Percentiles rank a stretch among this genome's conserved stretches.
Evolutionary conservation across 2,329 filamentous ascomycete genomes (phyloP).

Genomic region (Diaporthe amygdali): DNA sequence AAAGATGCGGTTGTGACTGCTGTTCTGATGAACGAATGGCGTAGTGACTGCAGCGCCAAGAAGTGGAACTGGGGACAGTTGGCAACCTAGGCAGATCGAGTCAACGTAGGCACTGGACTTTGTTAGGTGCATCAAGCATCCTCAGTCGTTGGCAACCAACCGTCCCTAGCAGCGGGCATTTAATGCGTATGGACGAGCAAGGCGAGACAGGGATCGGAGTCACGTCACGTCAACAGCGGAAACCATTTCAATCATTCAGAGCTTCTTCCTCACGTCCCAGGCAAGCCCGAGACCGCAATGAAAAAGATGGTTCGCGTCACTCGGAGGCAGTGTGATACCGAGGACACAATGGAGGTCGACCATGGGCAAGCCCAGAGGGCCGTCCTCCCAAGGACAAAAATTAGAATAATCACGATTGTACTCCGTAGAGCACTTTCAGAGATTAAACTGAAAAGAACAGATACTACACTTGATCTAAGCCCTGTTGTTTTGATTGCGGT

Average conservation of each 20-base stretch:
- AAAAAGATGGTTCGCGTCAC: slow-evolving; percentile 67
- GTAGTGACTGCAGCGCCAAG: background rate
- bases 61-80: background rate
- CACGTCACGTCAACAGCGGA: too few species aligned
- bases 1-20: background rate
- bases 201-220: too few species aligned
- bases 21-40: background rate
- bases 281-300: slow-evolving; percentile 59
- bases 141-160: too few species aligned
- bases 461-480: slow-evolving; percentile 79
- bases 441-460: slow-evolving; percentile 86
- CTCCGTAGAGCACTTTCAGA: slow-evolving; percentile 72
- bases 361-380: slow-evolving; percentile 74
- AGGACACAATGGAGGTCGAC: slow-evolving; percentile 67
- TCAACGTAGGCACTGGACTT: background rate
- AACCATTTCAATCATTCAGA: too few species aligned
- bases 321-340: slow-evolving; percentile 74
- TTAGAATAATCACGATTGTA: slow-evolving; percentile 73
- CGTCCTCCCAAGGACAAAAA: slow-evolving; percentile 62
- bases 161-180: too few species aligned
- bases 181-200: too few species aligned
- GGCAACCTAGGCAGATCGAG: background rate
- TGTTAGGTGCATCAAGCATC: too few species aligned
- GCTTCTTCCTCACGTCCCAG: slow-evolving; percentile 60
- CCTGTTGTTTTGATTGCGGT: background rate